Percentiles rank a stretch among this genome's conserved stretches.
phyloP scores from a whole-genome alignment of 768 basidiomycete species.

The Lyophyllum semitale region DNA sequence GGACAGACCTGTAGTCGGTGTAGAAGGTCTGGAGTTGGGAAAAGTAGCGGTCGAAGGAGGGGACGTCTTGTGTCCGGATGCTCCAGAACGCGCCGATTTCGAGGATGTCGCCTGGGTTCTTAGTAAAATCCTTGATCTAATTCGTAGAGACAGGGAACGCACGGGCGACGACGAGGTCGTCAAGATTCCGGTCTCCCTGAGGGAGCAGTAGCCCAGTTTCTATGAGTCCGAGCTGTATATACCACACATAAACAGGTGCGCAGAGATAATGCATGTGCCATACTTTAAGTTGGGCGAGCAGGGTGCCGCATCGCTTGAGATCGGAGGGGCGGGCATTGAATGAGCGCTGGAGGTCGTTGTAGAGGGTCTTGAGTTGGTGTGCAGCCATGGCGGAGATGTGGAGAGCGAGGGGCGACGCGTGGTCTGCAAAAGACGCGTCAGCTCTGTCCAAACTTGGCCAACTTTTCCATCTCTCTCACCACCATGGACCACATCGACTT shows the following conservation, averaged over 20 bases:
- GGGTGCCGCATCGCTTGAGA: conserved; percentile 61
- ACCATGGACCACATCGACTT: conserved; percentile 76
- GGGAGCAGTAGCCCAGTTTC: conserved; percentile 78
- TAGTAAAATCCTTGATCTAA: neutral
- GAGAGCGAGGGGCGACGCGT: conserved; percentile 31
- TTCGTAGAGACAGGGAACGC: conserved; percentile 1
- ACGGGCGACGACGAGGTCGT: conserved; percentile 79
- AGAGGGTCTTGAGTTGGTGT: conserved; percentile 56
- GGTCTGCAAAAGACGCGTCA: conserved; percentile 28
- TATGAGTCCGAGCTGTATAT: conserved; percentile 70
- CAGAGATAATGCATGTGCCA: neutral
- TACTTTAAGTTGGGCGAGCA: conserved; percentile 81
- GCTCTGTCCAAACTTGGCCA: conserved; percentile 20
- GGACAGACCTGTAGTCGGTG: conserved; percentile 70
- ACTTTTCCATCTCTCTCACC: conserved; percentile 15
- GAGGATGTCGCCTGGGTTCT: conserved; percentile 77
- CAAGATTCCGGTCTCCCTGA: conserved; percentile 57
- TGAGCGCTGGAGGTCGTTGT: conserved; percentile 65
- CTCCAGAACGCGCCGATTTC: conserved; percentile 96
- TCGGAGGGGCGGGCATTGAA: conserved; percentile 70
- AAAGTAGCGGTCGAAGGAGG: conserved; percentile 94
- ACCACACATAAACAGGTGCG: conserved; percentile 3
- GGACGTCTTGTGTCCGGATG: conserved; percentile 83
- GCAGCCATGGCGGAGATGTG: conserved; percentile 45
- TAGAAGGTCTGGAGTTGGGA: conserved; percentile 91